phyloP scores from a whole-genome alignment of 2,329 filamentous ascomycete genomes.

The Samsoniella hepiali region DNA sequence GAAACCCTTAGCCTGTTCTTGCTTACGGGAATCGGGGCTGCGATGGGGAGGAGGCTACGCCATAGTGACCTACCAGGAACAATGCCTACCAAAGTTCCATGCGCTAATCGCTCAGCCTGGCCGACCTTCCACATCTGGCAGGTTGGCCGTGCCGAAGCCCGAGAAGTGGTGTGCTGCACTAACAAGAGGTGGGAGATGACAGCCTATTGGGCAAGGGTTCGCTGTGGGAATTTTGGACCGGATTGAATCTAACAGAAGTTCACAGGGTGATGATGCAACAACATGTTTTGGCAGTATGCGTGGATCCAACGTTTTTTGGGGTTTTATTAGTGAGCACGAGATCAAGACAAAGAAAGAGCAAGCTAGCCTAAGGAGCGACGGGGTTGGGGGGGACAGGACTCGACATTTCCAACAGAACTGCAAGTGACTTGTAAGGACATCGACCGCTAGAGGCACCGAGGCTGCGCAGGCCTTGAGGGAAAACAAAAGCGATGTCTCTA shows the following conservation, averaged over 20 bases:
- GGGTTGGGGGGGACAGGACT: not conserved
- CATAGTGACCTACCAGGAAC: too few relatives aligned
- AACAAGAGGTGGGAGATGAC: not conserved
- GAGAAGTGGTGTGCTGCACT: not conserved
- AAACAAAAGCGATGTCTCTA: not conserved
- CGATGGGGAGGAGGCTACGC: not conserved
- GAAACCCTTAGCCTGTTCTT: not conserved
- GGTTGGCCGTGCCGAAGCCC: conserved; percentile 12
- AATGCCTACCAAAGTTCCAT: not conserved
- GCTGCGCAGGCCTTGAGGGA: conserved; percentile 5
- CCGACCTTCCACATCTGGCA: conserved; percentile 14
- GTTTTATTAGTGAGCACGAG: not conserved
- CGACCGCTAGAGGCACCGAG: not conserved
- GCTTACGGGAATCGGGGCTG: not conserved
- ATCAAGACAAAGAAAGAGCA: not conserved
- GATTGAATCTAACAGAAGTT: not conserved
- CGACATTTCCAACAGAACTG: not conserved
- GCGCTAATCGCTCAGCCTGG: not conserved
- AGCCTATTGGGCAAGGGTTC: not conserved
- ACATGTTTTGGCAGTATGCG: not conserved
- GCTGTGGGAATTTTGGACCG: not conserved
- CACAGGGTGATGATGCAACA: not conserved
- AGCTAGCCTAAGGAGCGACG: not conserved
- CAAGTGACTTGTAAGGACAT: not conserved
- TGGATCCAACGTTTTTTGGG: not conserved